Percentiles rank a stretch among this genome's conserved stretches.
These are phyloP conservation scores for Pythium coloratum DNA, from an alignment of 352 stramenopile species.

Conservation along the genomic window DNA sequence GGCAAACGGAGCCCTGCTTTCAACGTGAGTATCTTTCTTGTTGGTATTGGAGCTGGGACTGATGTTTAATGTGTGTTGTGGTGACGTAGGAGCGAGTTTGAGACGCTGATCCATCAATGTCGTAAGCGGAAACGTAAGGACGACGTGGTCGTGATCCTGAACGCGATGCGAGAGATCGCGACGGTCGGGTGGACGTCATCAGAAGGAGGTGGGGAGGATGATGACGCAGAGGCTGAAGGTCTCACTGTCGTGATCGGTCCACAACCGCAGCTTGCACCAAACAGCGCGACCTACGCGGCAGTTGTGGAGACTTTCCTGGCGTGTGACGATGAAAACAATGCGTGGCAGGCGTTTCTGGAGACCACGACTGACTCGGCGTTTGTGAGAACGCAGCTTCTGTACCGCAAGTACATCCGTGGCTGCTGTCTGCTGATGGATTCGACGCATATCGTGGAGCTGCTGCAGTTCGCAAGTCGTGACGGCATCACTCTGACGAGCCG, in stretches of 20 bases:
- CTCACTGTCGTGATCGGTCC: slow-evolving; percentile 26
- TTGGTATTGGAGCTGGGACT: too few species aligned
- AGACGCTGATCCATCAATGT: slow-evolving; percentile 78
- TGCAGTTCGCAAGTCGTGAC: slow-evolving; percentile 47
- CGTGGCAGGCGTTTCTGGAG: slow-evolving; percentile 58
- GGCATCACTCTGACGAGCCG: slow-evolving; percentile 48
- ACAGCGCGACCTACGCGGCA: slow-evolving; percentile 62
- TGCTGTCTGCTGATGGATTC: slow-evolving; percentile 56
- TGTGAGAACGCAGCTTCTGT: slow-evolving; percentile 42
- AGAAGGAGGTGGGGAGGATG: not conserved
- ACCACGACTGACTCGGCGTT: slow-evolving; percentile 31
- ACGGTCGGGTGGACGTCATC: slow-evolving; percentile 35
- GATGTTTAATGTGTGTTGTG: too few species aligned
- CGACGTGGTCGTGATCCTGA: slow-evolving; percentile 55
- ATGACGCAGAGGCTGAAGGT: not conserved
- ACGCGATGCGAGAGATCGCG: slow-evolving; percentile 52
- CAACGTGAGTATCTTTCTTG: slow-evolving; percentile 39
- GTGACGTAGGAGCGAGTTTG: slow-evolving; percentile 58
- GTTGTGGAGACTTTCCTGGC: slow-evolving; percentile 73
- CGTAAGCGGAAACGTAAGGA: slow-evolving; percentile 81
- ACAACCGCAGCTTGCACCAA: slow-evolving; percentile 53
- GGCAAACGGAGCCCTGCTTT: slow-evolving; percentile 39
- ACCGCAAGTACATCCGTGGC: slow-evolving; percentile 69
- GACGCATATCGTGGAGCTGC: slow-evolving; percentile 52
- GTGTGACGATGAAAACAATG: slow-evolving; percentile 51